Conservation (phyloP, 441 rosid species). For the Adansonia madagascariensis region DNA sequence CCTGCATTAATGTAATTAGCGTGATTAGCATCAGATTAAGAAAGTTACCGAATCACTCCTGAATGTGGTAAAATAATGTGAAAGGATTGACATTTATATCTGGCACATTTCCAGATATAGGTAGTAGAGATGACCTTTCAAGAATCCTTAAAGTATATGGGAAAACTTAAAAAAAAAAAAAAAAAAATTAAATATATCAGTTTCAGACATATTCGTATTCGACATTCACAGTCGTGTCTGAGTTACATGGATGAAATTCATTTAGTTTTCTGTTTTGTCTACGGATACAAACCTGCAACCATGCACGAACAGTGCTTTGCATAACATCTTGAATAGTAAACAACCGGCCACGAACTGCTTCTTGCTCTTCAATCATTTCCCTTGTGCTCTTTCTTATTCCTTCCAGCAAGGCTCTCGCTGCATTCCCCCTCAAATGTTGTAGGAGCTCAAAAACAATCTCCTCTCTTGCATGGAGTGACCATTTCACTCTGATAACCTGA, state of each 20-base stretch:
- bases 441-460: conserved; percentile 93
- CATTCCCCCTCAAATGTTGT: conserved; percentile 78
- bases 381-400: conserved; percentile 74
- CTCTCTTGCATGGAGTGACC: conserved; percentile 98
- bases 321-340: conserved; percentile 97
- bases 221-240: too few species aligned
- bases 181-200: too few species aligned
- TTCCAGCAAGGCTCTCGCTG: conserved; percentile 53
- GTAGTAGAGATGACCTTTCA: too few species aligned
- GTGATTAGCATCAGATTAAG: neutral
- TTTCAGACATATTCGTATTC: too few species aligned
- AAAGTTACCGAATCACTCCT: neutral
- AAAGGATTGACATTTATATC: neutral
- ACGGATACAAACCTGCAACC: conserved; percentile 75
- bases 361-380: conserved; percentile 97
- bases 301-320: conserved; percentile 95
- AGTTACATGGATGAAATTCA: too few species aligned
- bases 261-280: too few species aligned
- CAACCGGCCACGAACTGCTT: conserved; percentile 94
- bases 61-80: neutral
- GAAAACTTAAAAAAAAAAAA: too few species aligned
- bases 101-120: too few species aligned
- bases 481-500: conserved; percentile 94
- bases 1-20: conserved; percentile 53
- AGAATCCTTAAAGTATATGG: too few species aligned